Base-by-base conservation (phyloP, 2,329 filamentous ascomycete genomes). In the Epichloe elymi region DNA sequence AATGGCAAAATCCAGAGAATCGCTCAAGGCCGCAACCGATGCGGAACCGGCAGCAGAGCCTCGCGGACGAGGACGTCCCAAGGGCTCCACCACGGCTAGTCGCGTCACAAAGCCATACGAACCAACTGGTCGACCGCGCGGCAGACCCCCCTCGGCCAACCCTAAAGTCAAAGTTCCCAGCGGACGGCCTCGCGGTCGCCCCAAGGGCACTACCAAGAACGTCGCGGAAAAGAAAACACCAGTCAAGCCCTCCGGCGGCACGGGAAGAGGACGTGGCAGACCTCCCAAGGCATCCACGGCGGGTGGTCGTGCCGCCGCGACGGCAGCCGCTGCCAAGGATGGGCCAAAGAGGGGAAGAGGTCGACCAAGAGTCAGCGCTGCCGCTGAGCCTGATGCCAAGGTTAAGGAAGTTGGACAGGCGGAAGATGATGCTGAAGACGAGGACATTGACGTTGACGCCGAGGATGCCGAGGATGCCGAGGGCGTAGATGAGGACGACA, bases 101-200 rank as follows among this genome's bases (percentile, higher is more conserved):
- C 19, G 39, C 17, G 46, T 70, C 35, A 61, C 62, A 54, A 71
- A 70, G 60, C 51, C 64, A 55, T 64, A 65, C 45, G 59, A 55
- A 1, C 62, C 68, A 5, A 62, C 67, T 3, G 70, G 71, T 44
- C 66, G 69, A 3, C 68, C 68, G 17, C 70, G 69, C 19, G 73
- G 72, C 45, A 70, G 72, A 40, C 72, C 72, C 68, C 68, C 63
- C 49, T 67, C 67, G 43, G 62, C 59, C 5, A 64, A 58, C 17
- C 57, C 59, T 33, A 62, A 64, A 55, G 23, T 52, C 20, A 61
- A 61, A 20, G 47, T 60, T 3, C 66, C 71, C 23, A 67, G 65
- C 1, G 72, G 73, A 35, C 67, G 69, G n/a, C 70, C 70, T 40
- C 70, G 73, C n/a, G 73, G 73, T 30, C 70, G 73, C 10, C 73